phyloP scores from a whole-genome alignment of 1,139 yeast species.

The Hyphopichia fennica region DNA sequence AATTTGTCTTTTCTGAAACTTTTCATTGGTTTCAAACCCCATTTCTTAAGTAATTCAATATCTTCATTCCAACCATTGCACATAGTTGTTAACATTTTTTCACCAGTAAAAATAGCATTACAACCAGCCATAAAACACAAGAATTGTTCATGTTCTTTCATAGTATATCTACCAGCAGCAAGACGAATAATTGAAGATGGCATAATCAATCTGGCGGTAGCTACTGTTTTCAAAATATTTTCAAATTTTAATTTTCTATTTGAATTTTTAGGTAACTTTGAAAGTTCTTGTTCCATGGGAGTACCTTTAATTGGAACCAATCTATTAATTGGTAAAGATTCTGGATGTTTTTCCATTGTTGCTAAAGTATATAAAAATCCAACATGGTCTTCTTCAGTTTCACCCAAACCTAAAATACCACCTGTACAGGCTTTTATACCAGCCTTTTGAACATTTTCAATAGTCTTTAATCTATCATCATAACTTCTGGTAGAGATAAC shows the following conservation, averaged over 20 bases:
- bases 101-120: constrained; percentile 80
- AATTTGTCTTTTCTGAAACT: constrained; percentile 30
- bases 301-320: constrained; percentile 81
- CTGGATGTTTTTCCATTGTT: constrained; percentile 70
- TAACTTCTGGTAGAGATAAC: constrained; percentile 69
- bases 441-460: constrained; percentile 60
- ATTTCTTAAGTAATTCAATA: constrained; percentile 59
- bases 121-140: constrained; percentile 77
- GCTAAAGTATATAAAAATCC: constrained; percentile 68
- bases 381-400: constrained; percentile 68
- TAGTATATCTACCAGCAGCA: constrained; percentile 81
- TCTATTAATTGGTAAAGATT: constrained; percentile 77
- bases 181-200: constrained; percentile 69
- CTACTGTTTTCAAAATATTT: constrained; percentile 64
- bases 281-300: constrained; percentile 61
- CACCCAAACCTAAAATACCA: constrained; percentile 79
- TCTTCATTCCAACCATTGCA: constrained; percentile 88
- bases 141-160: constrained; percentile 76
- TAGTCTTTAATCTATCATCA: constrained; percentile 69
- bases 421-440: constrained; percentile 79
- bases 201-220: constrained; percentile 76
- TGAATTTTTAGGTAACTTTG: constrained; percentile 39
- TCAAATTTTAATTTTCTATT: constrained; percentile 52
- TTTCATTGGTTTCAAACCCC: constrained; percentile 76
- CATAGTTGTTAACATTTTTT: constrained; percentile 79